Evolutionary conservation across 768 basidiomycete species (phyloP), one percentile per base, ranked within the genome.

Genomic region (Amanita pallidorosea): DNA sequence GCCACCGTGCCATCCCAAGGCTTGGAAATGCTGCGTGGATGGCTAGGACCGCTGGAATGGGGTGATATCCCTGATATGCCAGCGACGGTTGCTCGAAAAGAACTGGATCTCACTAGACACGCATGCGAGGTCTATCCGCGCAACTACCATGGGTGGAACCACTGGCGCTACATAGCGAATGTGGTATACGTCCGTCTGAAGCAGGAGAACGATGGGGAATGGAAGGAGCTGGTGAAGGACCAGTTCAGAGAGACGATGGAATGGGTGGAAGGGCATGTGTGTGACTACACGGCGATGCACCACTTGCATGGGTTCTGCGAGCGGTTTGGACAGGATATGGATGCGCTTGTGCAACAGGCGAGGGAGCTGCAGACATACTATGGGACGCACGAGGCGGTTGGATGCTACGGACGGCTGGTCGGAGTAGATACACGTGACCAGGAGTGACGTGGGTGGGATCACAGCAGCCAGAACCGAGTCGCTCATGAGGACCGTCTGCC

Each of bases 141-240:
- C 12, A 88, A 87, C 58, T 88, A 87, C 59, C 77, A 82, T 61
- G 83, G 81, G 4, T 87, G 85, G 85, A 60, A 69, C 1, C 81
- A 87, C 56, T 78, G 82, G 59, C 68, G 69, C 43, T 73, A 73
- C 37, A 67, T 79, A 49, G 60, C 77, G 38, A 65, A 73, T 54
- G 57, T 65, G 33, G 58, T 66, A 34, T 62, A 54, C 59, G 36
- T 49, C 38, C 52, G 52, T 34, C 37, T 55, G 29, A 34, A 63
- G 57, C 12, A 36, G 38, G 54, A 53, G 9, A 44, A 47, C 22
- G 54, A 56, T 8, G 51, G 35, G 52, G 55, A 57, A 40, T 66
- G 67, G 52, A 37, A 66, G 40, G 45, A 55, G 3, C 55, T 77
- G 27, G 59, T 82, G 8, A 29, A 52, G 7, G 59, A 65, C 3